Percentiles rank a stretch among this genome's conserved stretches.
Conservation (phyloP, 23 red algal genomes). For the Gracilaria gracilis region DNA sequence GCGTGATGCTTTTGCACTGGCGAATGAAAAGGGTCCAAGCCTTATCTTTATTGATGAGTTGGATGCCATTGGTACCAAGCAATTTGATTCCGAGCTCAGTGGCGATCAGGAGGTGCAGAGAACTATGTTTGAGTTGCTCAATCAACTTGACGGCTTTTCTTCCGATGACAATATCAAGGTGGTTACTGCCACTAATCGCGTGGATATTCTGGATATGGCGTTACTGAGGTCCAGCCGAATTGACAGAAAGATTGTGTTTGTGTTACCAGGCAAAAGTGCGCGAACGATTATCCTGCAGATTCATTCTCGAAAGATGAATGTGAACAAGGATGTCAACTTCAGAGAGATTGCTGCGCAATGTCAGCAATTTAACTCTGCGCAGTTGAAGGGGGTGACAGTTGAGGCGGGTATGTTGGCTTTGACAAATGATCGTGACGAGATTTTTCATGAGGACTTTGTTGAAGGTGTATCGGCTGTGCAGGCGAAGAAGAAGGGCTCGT, state of each 20-base stretch:
- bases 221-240: conserved; percentile 92
- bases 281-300: conserved; percentile 94
- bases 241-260: conserved; percentile 99
- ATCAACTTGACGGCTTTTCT: conserved; percentile 98
- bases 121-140: conserved; percentile 99
- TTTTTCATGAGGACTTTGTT: conserved; percentile 99
- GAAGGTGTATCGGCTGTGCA: conserved; percentile 96
- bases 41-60: conserved; percentile 99
- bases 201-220: conserved; percentile 98
- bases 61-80: conserved; percentile 99
- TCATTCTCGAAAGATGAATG: conserved; percentile 98
- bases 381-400: conserved; percentile 96
- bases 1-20: conserved; percentile 97
- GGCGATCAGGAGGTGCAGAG: conserved; percentile 98
- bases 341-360: conserved; percentile 93
- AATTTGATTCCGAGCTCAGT: conserved; percentile 97
- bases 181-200: conserved; percentile 94
- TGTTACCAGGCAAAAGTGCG: conserved; percentile 92
- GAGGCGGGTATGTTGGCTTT: conserved; percentile 96
- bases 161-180: conserved; percentile 94
- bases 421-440: conserved; percentile 80
- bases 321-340: conserved; percentile 95
- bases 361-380: conserved; percentile 97
- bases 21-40: conserved; percentile 97
- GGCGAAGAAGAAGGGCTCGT: conserved; percentile 97